Conservation (phyloP, 768 basidiomycete species). For the Hydnomerulius pinastri region DNA sequence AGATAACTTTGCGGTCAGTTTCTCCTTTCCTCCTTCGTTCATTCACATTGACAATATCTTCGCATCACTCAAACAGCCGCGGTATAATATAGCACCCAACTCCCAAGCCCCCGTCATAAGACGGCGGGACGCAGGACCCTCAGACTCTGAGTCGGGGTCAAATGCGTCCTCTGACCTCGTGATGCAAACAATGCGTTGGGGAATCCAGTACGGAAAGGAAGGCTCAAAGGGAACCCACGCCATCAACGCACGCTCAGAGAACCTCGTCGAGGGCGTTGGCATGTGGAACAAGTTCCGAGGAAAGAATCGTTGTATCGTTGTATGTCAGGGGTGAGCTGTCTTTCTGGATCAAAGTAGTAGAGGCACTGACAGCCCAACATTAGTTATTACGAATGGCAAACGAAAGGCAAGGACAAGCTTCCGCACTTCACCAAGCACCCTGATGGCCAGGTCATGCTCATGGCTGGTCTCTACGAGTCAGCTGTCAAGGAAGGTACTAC, state of each 20-base stretch:
- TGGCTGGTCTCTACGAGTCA: conserved; percentile 88
- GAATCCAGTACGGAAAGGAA: conserved; percentile 73
- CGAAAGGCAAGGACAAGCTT: conserved; percentile 74
- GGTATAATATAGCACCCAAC: conserved; percentile 86
- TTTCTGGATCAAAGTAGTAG: neutral
- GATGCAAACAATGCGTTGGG: conserved; percentile 90
- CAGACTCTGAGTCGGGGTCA: conserved; percentile 3
- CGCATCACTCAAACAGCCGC: conserved; percentile 30
- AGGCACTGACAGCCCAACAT: neutral
- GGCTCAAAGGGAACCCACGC: conserved; percentile 61
- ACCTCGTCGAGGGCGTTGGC: conserved; percentile 68
- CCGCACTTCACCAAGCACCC: conserved; percentile 81
- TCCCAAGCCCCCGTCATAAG: conserved; percentile 74
- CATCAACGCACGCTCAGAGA: conserved; percentile 89
- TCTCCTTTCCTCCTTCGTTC: neutral
- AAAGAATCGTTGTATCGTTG: conserved; percentile 81
- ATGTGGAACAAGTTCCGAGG: conserved; percentile 88
- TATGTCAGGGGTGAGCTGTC: conserved; percentile 65
- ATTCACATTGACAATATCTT: too few relatives aligned
- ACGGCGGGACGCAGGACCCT: conserved; percentile 34
- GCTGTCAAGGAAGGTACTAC: conserved; percentile 60
- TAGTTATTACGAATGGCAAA: conserved; percentile 96
- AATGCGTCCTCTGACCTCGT: conserved; percentile 38
- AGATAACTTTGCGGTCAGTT: conserved; percentile 51
- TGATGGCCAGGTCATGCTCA: conserved; percentile 66